These are phyloP conservation scores for Calonectria hongkongensis DNA, from an alignment of 2,329 filamentous ascomycete genomes.

Conservation along the genomic window DNA sequence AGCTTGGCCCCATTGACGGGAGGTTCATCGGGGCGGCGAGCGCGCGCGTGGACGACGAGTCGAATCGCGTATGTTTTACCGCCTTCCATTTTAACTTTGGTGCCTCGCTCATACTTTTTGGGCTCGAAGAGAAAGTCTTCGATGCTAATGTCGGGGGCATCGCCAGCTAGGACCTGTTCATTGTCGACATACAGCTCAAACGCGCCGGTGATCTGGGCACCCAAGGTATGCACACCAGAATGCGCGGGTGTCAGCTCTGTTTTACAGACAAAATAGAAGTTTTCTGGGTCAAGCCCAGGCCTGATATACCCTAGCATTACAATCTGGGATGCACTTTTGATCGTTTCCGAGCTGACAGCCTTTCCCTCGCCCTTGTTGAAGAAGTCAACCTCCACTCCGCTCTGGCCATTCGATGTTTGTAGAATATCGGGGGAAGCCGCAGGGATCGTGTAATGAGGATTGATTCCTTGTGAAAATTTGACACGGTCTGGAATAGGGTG, in stretches of 20 bases:
- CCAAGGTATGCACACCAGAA: constrained; percentile 34
- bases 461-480: constrained; percentile 29
- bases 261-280: constrained; percentile 32
- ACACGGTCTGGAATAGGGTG: constrained; percentile 11
- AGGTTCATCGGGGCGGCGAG: constrained; percentile 8
- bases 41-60: constrained; percentile 18
- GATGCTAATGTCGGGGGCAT: constrained; percentile 19
- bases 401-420: background rate
- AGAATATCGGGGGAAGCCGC: constrained; percentile 13
- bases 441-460: constrained; percentile 32
- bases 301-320: constrained; percentile 31
- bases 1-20: constrained; percentile 21
- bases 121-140: constrained; percentile 42
- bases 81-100: constrained; percentile 28
- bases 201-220: constrained; percentile 29
- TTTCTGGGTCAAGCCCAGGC: constrained; percentile 13
- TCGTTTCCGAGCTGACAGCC: constrained; percentile 6
- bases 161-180: constrained; percentile 28
- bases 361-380: constrained; percentile 14
- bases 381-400: constrained; percentile 27
- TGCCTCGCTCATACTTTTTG: constrained; percentile 24
- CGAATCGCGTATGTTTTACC: constrained; percentile 28
- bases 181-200: constrained; percentile 29
- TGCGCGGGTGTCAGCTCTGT: constrained; percentile 33
- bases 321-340: constrained; percentile 6